phyloP scores from a whole-genome alignment of 306 rosid genomes.

The Acmispon strigosus region DNA sequence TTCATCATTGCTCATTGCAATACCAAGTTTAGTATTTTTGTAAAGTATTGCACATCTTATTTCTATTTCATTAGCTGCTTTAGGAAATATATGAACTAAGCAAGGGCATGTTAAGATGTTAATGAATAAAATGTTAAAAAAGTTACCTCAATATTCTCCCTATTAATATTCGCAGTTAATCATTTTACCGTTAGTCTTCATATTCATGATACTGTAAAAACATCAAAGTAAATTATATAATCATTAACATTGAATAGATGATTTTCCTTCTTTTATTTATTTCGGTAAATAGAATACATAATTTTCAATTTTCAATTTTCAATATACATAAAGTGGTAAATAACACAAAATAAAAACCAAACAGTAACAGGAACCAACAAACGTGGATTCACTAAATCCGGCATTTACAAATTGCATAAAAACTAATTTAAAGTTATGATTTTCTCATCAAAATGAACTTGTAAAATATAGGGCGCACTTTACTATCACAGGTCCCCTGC shows the following conservation, averaged over 20 bases:
- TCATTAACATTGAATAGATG: slow-evolving; percentile 11
- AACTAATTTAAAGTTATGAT: neutral
- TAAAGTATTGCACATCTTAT: no score
- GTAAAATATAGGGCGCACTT: neutral
- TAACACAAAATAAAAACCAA: slow-evolving; percentile 1
- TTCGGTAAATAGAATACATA: neutral
- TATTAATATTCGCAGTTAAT: neutral
- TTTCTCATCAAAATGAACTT: neutral
- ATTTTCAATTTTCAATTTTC: neutral
- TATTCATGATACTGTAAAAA: neutral
- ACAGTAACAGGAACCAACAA: slow-evolving; percentile 9
- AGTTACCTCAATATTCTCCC: neutral
- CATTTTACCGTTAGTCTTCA: slow-evolving; percentile 7
- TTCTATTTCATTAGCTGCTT: neutral
- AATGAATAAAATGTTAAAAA: neutral
- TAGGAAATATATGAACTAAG: neutral
- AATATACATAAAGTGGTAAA: slow-evolving; percentile 21
- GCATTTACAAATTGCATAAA: slow-evolving; percentile 12
- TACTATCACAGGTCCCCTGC: neutral
- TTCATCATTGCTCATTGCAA: no score
- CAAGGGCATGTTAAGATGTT: neutral
- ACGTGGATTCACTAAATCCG: slow-evolving; percentile 4
- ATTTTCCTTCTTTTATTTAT: neutral
- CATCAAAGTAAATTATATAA: neutral
- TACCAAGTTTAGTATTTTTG: no score